Evolutionary conservation across 2,329 filamentous ascomycete species (phyloP).

Genomic region (Microcyclosporella mali): DNA sequence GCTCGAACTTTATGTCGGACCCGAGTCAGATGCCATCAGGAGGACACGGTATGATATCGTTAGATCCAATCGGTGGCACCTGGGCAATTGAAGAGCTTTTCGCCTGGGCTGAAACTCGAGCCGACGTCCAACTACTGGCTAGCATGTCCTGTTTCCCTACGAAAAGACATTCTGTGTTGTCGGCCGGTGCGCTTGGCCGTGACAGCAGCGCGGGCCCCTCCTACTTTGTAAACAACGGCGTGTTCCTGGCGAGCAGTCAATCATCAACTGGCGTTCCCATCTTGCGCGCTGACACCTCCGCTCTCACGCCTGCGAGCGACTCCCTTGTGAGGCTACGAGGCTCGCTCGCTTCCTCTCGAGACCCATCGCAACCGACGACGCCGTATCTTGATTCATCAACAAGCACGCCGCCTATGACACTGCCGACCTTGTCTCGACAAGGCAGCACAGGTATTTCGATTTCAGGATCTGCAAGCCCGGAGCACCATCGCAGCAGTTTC

Average conservation of each 20-base stretch:
- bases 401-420: conserved; percentile 26
- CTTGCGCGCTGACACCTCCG: conserved; percentile 10
- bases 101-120: conserved; percentile 53
- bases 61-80: conserved; percentile 46
- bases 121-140: conserved; percentile 61
- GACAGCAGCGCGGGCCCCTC: too few species aligned
- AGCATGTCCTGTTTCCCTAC: conserved; percentile 56
- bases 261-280: conserved; percentile 9
- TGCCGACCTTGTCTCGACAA: conserved; percentile 19
- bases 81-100: conserved; percentile 55
- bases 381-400: conserved; percentile 25
- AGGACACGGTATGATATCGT: too few species aligned
- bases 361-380: conserved; percentile 26
- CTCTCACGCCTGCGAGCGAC: too few species aligned
- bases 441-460: conserved; percentile 17
- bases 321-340: background rate
- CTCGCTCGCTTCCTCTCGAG: conserved; percentile 18
- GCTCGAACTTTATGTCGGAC: conserved; percentile 8
- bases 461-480: conserved; percentile 28
- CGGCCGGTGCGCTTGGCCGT: too few species aligned
- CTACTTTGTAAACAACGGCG: too few species aligned
- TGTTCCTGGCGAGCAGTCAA: too few species aligned
- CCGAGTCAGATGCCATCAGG: background rate
- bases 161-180: background rate
- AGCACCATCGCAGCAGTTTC: conserved; percentile 30